phyloP scores from a whole-genome alignment of 2,329 filamentous ascomycete species.

The Camillea tinctor region DNA sequence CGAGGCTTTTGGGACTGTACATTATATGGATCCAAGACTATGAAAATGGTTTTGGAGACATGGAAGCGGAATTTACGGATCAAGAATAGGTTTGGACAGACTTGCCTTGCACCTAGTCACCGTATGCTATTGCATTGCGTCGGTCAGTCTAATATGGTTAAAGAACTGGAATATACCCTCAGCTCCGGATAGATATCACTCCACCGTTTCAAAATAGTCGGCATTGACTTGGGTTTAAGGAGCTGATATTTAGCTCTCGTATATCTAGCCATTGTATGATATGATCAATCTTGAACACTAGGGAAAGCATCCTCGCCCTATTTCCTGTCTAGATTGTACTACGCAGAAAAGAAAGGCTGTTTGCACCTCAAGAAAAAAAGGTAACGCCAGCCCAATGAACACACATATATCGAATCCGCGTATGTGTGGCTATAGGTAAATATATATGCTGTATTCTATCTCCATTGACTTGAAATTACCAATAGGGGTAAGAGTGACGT shows the following conservation, averaged over 20 bases:
- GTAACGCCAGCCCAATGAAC: not conserved
- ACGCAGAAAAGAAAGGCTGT: not conserved
- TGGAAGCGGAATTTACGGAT: not conserved
- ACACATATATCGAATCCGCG: not conserved
- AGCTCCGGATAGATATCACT: not conserved
- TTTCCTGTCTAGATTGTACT: not conserved
- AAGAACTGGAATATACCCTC: slow-evolving; percentile 16
- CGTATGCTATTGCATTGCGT: slow-evolving; percentile 9
- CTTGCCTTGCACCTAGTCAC: not conserved
- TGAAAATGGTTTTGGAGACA: not conserved
- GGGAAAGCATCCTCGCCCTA: not conserved
- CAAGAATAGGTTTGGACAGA: not conserved
- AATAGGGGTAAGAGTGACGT: too few species aligned
- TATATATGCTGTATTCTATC: too few species aligned
- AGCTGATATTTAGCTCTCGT: not conserved
- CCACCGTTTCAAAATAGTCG: not conserved
- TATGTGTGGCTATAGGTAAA: too few species aligned
- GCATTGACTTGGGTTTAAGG: not conserved
- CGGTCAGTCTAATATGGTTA: slow-evolving; percentile 3
- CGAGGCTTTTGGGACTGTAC: slow-evolving; percentile 5
- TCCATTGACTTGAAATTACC: too few species aligned
- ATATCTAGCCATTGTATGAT: not conserved
- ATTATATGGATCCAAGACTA: slow-evolving; percentile 6
- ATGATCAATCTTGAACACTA: not conserved
- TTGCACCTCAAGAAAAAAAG: not conserved